phyloP scores from a whole-genome alignment of 2,329 filamentous ascomycete genomes.

The Xylaria sp. region DNA sequence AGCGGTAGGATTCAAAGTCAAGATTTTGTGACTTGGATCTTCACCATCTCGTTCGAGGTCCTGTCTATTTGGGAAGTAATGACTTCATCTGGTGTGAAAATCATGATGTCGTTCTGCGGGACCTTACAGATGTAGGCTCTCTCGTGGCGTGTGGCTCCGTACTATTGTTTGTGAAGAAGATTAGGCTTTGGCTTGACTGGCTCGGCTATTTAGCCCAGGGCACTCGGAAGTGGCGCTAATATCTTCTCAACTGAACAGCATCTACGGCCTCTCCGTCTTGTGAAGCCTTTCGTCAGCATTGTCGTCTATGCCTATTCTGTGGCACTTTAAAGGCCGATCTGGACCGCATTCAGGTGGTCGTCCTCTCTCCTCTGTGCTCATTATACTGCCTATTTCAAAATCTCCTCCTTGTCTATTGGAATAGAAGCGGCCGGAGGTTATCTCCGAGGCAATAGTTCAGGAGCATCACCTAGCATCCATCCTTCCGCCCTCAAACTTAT shows the following conservation, averaged over 20 bases:
- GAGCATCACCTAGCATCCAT: not conserved
- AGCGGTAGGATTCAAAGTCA: not conserved
- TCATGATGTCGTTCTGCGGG: not conserved
- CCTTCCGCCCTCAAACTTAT: not conserved
- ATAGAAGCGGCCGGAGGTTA: not conserved
- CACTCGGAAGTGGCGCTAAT: not conserved
- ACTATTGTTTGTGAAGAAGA: not conserved
- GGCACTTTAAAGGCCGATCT: conserved; percentile 2
- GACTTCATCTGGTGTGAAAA: not conserved
- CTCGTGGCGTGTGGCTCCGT: not conserved
- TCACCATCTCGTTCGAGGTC: not conserved
- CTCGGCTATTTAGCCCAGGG: not conserved
- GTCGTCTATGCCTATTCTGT: not conserved
- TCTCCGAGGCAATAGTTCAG: not conserved
- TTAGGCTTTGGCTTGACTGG: not conserved
- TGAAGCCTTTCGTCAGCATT: not conserved
- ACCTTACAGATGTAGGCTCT: not conserved
- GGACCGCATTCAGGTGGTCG: not conserved
- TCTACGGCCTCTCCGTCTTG: not conserved
- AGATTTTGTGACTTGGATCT: not conserved
- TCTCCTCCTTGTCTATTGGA: not conserved
- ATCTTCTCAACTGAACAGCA: not conserved
- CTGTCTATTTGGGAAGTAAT: not conserved
- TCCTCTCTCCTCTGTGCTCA: not conserved
- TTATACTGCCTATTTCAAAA: not conserved